Evolutionary conservation across 106 monocot species (phyloP).

Genomic region (Phalaenopsis equestris): DNA sequence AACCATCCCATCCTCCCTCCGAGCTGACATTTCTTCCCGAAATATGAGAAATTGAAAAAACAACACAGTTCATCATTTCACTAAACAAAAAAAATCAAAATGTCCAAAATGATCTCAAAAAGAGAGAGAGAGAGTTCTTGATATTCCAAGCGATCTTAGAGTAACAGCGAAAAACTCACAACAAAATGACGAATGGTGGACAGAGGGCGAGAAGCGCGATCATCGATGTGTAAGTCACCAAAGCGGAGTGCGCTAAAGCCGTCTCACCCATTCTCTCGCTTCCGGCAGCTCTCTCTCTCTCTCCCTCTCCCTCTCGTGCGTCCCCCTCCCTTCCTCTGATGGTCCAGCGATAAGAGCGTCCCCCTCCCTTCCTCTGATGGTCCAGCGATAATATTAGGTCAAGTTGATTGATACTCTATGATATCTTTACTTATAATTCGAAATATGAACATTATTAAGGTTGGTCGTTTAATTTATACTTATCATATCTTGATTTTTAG

Average conservation of each 20-base stretch:
- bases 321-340: not conserved
- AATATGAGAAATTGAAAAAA: not conserved
- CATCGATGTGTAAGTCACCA: constrained; percentile 86
- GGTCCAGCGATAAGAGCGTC: not conserved
- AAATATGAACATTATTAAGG: no score
- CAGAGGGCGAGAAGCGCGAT: constrained; percentile 87
- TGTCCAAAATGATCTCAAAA: not conserved
- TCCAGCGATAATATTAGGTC: no score
- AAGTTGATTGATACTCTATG: no score
- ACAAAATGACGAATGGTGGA: constrained; percentile 91
- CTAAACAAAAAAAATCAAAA: not conserved
- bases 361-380: no score
- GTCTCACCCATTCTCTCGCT: constrained; percentile 21
- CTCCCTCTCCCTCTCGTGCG: not conserved
- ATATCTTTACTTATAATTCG: no score
- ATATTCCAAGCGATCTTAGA: not conserved
- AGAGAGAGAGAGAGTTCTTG: not conserved
- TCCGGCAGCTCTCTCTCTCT: not conserved
- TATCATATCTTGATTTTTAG: no score
- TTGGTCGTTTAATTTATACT: no score
- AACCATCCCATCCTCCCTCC: not conserved
- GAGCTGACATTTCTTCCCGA: not conserved
- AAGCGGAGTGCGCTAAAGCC: constrained; percentile 56
- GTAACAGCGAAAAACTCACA: constrained; percentile 34
- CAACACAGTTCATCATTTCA: not conserved